Evolutionary conservation across 352 stramenopile species (phyloP).

Genomic region (Phytophthora pseudosyringae): DNA sequence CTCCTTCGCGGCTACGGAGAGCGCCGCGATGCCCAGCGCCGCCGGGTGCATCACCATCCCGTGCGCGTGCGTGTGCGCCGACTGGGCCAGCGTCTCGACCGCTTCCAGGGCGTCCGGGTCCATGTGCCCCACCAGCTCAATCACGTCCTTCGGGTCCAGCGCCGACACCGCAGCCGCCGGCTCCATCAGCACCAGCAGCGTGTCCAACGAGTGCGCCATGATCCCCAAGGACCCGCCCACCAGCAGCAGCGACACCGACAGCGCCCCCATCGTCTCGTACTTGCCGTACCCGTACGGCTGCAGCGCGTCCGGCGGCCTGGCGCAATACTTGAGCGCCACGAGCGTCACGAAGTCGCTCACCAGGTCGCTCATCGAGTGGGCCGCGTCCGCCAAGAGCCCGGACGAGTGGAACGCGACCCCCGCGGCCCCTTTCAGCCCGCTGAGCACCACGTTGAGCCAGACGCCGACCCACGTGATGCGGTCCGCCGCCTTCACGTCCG

Average conservation of each 20-base stretch:
- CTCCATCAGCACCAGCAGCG: slow-evolving; percentile 58
- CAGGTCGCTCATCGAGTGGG: slow-evolving; percentile 95
- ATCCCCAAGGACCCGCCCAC: slow-evolving; percentile 72
- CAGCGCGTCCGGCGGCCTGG: slow-evolving; percentile 91
- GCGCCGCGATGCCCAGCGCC: slow-evolving; percentile 81
- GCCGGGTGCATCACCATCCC: slow-evolving; percentile 57
- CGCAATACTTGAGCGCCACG: slow-evolving; percentile 88
- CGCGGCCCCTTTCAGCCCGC: slow-evolving; percentile 68
- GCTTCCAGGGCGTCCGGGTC: slow-evolving; percentile 41
- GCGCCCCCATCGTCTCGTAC: slow-evolving; percentile 74
- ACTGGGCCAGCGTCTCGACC: slow-evolving; percentile 42
- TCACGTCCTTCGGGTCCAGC: slow-evolving; percentile 37
- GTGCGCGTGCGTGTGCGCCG: slow-evolving; percentile 25
- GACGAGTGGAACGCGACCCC: slow-evolving; percentile 83
- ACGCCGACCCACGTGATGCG: slow-evolving; percentile 79
- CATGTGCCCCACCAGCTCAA: slow-evolving; percentile 33
- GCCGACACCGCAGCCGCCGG: slow-evolving; percentile 22
- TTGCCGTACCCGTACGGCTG: slow-evolving; percentile 86
- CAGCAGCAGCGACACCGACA: slow-evolving; percentile 69
- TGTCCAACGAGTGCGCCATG: slow-evolving; percentile 72
- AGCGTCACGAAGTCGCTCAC: slow-evolving; percentile 96
- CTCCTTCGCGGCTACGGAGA: slow-evolving; percentile 93
- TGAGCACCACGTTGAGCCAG: slow-evolving; percentile 75
- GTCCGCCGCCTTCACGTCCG: slow-evolving; percentile 53
- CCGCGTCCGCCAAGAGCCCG: slow-evolving; percentile 94